Evolutionary conservation across 129 eudicot species (phyloP).

Genomic region (Silybum marianum): DNA sequence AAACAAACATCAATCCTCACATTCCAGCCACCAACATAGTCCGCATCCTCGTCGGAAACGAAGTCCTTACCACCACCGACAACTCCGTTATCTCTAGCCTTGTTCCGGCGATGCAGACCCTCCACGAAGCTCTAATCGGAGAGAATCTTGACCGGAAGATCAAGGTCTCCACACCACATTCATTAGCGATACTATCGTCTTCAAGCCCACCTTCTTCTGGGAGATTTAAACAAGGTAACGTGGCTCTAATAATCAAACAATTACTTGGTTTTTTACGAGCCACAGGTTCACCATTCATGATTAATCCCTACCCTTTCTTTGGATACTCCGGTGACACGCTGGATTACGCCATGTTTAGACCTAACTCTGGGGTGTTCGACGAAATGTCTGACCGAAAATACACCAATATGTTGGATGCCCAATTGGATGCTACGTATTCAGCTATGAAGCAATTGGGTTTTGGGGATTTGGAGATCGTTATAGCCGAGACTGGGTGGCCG

Average conservation of each 20-base stretch:
- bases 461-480: slow-evolving; percentile 57
- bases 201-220: slow-evolving; percentile 85
- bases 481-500: slow-evolving; percentile 96
- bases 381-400: slow-evolving; percentile 47
- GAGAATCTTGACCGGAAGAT: slow-evolving; percentile 53
- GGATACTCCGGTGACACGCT: slow-evolving; percentile 51
- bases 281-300: slow-evolving; percentile 75
- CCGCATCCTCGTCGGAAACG: slow-evolving; percentile 81
- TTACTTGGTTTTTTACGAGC: slow-evolving; percentile 59
- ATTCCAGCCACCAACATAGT: slow-evolving; percentile 64
- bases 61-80: slow-evolving; percentile 69
- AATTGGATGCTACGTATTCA: slow-evolving; percentile 72
- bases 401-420: slow-evolving; percentile 84
- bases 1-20: slow-evolving; percentile 57
- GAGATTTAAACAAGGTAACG: slow-evolving; percentile 60
- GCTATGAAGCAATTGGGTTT: slow-evolving; percentile 66
- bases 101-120: slow-evolving; percentile 81
- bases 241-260: slow-evolving; percentile 51
- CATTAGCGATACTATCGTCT: slow-evolving; percentile 56
- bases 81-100: slow-evolving; percentile 45
- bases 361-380: slow-evolving; percentile 65
- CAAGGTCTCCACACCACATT: slow-evolving; percentile 79
- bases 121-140: slow-evolving; percentile 61
- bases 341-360: slow-evolving; percentile 74
- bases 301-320: slow-evolving; percentile 86